phyloP scores from a whole-genome alignment of 129 eudicot genomes.

The Ambrosia trifida region DNA sequence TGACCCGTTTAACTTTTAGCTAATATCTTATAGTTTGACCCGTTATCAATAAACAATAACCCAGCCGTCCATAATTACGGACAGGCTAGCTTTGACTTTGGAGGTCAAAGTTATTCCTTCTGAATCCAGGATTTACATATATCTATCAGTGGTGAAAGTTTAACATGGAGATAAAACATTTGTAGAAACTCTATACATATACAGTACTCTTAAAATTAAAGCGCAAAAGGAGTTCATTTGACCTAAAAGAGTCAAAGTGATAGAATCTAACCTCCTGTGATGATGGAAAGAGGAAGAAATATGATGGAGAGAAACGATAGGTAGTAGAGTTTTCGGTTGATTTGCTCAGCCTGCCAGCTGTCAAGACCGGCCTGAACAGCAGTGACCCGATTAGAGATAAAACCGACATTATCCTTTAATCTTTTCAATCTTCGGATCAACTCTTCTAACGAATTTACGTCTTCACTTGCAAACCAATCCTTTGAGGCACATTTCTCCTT shows the following conservation, averaged over 20 bases:
- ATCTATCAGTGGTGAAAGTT: constrained; percentile 1
- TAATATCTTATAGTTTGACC: neutral
- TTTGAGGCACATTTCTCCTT: constrained; percentile 83
- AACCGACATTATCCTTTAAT: constrained; percentile 86
- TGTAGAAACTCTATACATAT: neutral
- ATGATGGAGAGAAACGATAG: constrained; percentile 89
- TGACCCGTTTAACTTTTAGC: neutral
- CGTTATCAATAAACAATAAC: neutral
- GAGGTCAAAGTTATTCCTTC: neutral
- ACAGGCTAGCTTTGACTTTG: neutral
- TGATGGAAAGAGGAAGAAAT: constrained; percentile 84
- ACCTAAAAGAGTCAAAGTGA: constrained; percentile 13
- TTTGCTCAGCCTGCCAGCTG: constrained; percentile 97
- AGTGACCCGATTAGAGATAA: constrained; percentile 85
- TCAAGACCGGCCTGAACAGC: constrained; percentile 96
- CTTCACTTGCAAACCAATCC: constrained; percentile 82
- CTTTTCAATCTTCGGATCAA: constrained; percentile 67
- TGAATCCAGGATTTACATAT: neutral
- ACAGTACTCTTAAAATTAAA: neutral
- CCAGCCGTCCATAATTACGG: neutral
- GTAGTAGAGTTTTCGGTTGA: constrained; percentile 86
- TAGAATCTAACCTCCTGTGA: constrained; percentile 78
- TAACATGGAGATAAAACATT: neutral
- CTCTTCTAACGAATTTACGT: constrained; percentile 72
- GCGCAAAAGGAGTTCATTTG: neutral